Base-by-base conservation (phyloP, 306 rosid species). In the Glycine latifolia region DNA sequence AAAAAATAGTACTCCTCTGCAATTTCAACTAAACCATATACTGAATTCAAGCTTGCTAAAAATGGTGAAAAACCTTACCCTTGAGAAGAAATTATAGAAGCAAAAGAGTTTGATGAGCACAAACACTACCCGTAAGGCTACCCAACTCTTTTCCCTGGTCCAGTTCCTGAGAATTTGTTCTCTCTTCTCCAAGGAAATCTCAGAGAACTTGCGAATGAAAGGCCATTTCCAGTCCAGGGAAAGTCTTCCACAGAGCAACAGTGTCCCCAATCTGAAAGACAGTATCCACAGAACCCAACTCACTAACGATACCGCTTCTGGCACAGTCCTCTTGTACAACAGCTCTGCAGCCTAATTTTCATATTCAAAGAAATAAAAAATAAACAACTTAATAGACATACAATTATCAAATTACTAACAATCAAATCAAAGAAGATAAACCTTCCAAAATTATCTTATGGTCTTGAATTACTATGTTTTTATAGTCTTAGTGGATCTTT, bases 201-300 rank as follows among this genome's bases (percentile, higher is more conserved):
- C 99, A 52, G 93, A 87, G 76, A 95, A 95, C 3, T 72, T 88
- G 74, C 69, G 90, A 81, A 95, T 63, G 75, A 91, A 90, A 8
- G 99, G 99, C 98, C 96, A 89, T 63, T 77, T 89, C 87, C 86
- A 59, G 13, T 90, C 91, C 53, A 95, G 77, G 80, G 94, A 85
- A 67, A 55, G 12, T 16, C 5, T 79, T 35, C 98, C 97, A 73
- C 99, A 95, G 4, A 95, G 81, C 86, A 91, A 60, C 53, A 91
- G 41, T 4, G 93, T 91, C 65, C 97, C 97, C 58, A 95, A 43
- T 89, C 93, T 87, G 83, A 85, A 91, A 0, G 97, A 89, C 35
- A 95, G 74, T 16, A 95, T 59, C 75, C 8, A 26, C 82, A 93
- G 84, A 71, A 88, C 81, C 66, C 82, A 67, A 12, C 67, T 84